Evolutionary conservation across 129 eudicot genomes (phyloP), one percentile per base, ranked within the genome.

Genomic region (Tagetes erecta): DNA sequence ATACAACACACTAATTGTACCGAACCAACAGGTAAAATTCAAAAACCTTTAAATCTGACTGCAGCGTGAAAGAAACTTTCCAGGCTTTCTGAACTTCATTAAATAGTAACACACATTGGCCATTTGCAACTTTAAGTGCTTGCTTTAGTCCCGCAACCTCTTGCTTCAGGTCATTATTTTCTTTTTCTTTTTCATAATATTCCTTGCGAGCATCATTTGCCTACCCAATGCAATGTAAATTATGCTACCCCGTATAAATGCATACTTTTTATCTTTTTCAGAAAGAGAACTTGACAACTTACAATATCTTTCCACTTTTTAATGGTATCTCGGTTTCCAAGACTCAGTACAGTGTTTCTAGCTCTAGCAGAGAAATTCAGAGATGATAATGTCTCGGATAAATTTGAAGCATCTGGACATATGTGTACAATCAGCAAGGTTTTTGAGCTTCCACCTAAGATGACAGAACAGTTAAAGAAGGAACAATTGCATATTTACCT

Each of bases 11-110:
- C 12, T 33, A 75, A 5, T 4, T 39, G 45, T 77, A 68, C n/a
- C 34, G 58, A 68, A 58, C 49, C 8, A 47, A 64, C 8, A 68
- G 10, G 74, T 56, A 33, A 65, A 66, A 62, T 49, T 60, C 27
- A 31, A 64, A 76, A 77, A 93, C 98, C 98, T 93, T 93, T 70
- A 93, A 71, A 84, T 93, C 98, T 34, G 98, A 88, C 77, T 93
- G 98, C 79, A 93, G 78, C 34, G 93, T 84, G 76, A 88, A 93
- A 71, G 97, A 93, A 78, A 93, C 98, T 86, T 94, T 94, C 97
- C 99, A 90, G 33, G 97, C 99, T 85, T 88, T 94, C 76, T 94
- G 99, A 84, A 94, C 99, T 86, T 94, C 97, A 79, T 88, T 94
- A 72, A 94, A 91, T 55, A 94, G 89, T 63, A 90, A 84, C 41